These are phyloP conservation scores for Saitozyma sp. DNA, from an alignment of 768 basidiomycete species.

Conservation along the genomic window DNA sequence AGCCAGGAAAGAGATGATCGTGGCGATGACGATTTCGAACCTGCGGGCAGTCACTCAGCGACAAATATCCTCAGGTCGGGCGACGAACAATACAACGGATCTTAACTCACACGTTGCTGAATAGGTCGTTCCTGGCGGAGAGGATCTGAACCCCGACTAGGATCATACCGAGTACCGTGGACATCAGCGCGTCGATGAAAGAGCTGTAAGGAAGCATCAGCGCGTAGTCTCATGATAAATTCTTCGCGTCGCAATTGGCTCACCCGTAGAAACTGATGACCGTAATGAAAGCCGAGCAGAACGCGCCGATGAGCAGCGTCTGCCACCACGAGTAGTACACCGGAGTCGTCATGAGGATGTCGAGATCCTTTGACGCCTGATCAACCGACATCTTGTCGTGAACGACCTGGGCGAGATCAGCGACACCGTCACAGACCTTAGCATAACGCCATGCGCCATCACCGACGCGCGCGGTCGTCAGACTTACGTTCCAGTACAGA, in stretches of 20 bases:
- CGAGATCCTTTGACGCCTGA: conserved; percentile 69
- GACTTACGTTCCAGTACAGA: conserved; percentile 66
- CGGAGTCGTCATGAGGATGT: conserved; percentile 68
- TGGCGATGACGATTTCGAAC: conserved; percentile 72
- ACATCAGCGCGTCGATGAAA: conserved; percentile 72
- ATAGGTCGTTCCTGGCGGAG: conserved; percentile 72
- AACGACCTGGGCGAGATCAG: conserved; percentile 59
- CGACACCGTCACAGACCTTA: background rate
- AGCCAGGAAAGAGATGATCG: conserved; percentile 73
- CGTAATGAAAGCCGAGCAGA: conserved; percentile 72
- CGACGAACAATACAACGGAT: conserved; percentile 17
- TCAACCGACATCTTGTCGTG: conserved; percentile 76
- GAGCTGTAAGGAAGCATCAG: conserved; percentile 52
- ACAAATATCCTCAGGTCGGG: background rate
- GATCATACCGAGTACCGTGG: conserved; percentile 73
- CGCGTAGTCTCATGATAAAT: background rate
- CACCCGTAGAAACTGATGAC: conserved; percentile 48
- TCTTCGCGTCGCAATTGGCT: conserved; percentile 7
- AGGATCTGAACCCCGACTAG: conserved; percentile 72
- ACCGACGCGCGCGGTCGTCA: conserved; percentile 36
- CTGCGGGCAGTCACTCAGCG: background rate
- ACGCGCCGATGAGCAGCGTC: conserved; percentile 69
- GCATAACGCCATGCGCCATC: background rate
- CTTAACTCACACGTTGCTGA: conserved; percentile 75
- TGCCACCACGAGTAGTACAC: conserved; percentile 65